These are phyloP conservation scores for Heracleum sosnowskyi DNA, from an alignment of 129 eudicot species.

Conservation along the genomic window DNA sequence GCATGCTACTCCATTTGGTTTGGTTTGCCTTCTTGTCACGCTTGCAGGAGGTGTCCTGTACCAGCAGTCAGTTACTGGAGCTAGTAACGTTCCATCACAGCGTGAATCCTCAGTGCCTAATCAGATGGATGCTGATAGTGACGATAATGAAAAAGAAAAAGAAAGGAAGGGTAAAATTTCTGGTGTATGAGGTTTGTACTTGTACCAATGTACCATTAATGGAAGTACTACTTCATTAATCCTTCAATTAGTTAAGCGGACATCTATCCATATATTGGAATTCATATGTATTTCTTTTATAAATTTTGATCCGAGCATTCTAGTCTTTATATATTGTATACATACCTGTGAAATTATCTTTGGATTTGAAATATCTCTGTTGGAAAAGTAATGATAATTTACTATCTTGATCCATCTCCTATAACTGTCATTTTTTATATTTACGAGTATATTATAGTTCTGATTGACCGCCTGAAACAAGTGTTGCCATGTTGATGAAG, in stretches of 20 bases:
- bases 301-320: background rate
- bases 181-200: constrained; percentile 39
- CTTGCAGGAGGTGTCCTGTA: constrained; percentile 81
- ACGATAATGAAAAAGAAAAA: constrained; percentile 35
- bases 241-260: no score
- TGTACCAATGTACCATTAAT: background rate
- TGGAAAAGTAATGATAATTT: background rate
- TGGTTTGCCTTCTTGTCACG: constrained; percentile 68
- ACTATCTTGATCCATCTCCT: background rate
- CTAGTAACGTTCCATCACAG: constrained; percentile 36
- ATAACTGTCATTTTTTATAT: background rate
- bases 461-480: background rate
- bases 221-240: background rate
- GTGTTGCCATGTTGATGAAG: background rate
- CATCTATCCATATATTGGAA: background rate
- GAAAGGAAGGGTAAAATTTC: constrained; percentile 58
- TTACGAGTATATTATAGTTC: background rate
- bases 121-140: constrained; percentile 45
- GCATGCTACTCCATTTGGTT: constrained; percentile 83
- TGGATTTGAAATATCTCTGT: background rate
- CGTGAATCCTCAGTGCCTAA: constrained; percentile 51
- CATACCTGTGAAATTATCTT: background rate
- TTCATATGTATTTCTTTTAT: no score
- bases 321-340: background rate
- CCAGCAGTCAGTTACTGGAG: constrained; percentile 90